phyloP scores from a whole-genome alignment of 192 early-diverging fungal genomes.

The Lunasporangiospora selenospora region DNA sequence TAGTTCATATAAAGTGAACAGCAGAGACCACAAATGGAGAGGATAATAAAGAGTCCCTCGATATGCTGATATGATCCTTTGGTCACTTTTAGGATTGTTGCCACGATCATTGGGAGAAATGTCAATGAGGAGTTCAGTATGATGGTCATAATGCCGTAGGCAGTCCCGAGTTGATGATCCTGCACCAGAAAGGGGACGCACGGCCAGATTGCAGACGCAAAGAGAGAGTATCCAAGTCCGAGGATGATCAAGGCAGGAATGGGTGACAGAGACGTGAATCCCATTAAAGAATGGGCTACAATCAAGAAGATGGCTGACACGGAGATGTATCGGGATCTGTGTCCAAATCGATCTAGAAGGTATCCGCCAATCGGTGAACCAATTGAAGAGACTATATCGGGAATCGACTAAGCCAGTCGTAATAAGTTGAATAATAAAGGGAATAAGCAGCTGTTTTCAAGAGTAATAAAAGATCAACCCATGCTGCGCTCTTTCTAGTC shows the following conservation, averaged over 20 bases:
- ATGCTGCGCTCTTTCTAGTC: no score
- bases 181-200: constrained; percentile 69
- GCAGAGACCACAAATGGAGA: constrained; percentile 18
- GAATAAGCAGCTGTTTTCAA: no score
- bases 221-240: constrained; percentile 63
- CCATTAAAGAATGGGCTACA: constrained; percentile 53
- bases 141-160: constrained; percentile 67
- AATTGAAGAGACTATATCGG: constrained; percentile 64
- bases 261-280: constrained; percentile 55
- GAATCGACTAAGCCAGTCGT: constrained; percentile 60
- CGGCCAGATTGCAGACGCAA: constrained; percentile 69
- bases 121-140: constrained; percentile 67
- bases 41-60: constrained; percentile 24
- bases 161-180: constrained; percentile 68
- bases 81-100: constrained; percentile 49
- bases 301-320: constrained; percentile 56
- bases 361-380: constrained; percentile 65
- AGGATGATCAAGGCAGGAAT: constrained; percentile 55
- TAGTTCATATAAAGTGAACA: constrained; percentile 19
- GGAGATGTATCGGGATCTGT: constrained; percentile 53
- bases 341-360: constrained; percentile 59
- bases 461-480: no score
- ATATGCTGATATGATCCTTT: constrained; percentile 30
- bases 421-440: not conserved
- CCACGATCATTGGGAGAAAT: constrained; percentile 66